Base-by-base conservation (phyloP, 768 basidiomycete species). In the Cystofilobasidium macerans region DNA sequence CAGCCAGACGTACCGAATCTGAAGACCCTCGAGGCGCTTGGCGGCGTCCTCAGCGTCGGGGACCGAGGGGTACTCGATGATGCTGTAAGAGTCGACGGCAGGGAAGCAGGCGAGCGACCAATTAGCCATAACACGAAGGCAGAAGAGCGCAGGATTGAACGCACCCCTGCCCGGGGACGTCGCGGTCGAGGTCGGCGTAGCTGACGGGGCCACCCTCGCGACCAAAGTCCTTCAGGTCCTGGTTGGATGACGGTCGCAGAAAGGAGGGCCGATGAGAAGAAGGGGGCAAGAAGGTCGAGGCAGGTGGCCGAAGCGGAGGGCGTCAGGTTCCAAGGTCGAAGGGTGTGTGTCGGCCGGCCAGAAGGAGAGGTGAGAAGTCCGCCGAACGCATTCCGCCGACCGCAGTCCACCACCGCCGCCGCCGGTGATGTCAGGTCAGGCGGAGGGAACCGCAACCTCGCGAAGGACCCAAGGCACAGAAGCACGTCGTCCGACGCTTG, bases 171-270 rank as follows among this genome's bases (percentile, higher is more conserved):
- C 87, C 87, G 30, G 88, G 84, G 69, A 76, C 75, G 73, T 92
- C 86, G 43, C 90, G 86, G 74, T 98, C 93, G 68, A 98, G 86
- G 74, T 98, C 94, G 47, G 94, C 91, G 72, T 88, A 97, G 24
- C 88, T 89, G 65, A 97, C 90, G 73, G 85, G 88, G 48, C 90
- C 92, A 58, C 88, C 89, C 73, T 90, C 86, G 69, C 94, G 89
- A 71, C 92, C 94, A 69, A 93, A 97, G 75, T 98, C 94, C 78
- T 98, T 98, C 75, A 98, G 80, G 75, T 98, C 94, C 94, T 98
- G 26, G 26, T 16, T 11, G 38, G 30, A 57, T 9, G 6, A 61
- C 30, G 45, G 38, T 56, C 26, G 20, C 28, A 45, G 28, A 60
- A 28, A 32, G 20, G 36, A 59, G 57, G 9, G 32, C 57, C 9